A percentile compares a stretch with the other conserved stretches of the same genome.
Evolutionary conservation across 768 basidiomycete species (phyloP).

Genomic region (Hysterangium stoloniferum): DNA sequence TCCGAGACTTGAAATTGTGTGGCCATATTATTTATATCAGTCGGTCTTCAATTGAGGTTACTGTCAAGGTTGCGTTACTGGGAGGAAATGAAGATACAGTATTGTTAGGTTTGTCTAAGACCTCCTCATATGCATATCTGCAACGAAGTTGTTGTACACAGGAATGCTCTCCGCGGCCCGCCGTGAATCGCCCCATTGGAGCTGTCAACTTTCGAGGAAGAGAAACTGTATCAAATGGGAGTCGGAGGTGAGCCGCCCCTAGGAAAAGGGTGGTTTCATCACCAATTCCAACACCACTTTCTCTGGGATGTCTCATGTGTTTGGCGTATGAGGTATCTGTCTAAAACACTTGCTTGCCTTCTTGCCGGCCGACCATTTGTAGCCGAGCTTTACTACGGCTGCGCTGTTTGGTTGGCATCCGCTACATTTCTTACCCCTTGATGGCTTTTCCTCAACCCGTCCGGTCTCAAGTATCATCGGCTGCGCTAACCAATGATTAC

Average conservation of each 20-base stretch:
- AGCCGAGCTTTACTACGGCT: constrained; percentile 71
- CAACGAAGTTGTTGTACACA: constrained; percentile 19
- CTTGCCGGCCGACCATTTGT: constrained; percentile 3
- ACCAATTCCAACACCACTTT: no score
- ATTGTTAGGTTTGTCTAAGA: constrained; percentile 44
- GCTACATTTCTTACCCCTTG: constrained; percentile 68
- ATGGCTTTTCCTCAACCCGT: constrained; percentile 73
- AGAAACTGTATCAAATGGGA: constrained; percentile 53
- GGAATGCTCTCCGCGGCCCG: constrained; percentile 94
- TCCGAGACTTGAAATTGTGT: constrained; percentile 62
- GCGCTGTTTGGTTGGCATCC: constrained; percentile 56
- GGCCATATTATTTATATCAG: constrained; percentile 81
- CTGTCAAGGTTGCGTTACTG: constrained; percentile 72
- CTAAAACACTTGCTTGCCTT: neutral
- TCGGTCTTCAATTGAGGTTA: constrained; percentile 75
- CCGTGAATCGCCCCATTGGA: constrained; percentile 65
- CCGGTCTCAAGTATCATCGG: constrained; percentile 60
- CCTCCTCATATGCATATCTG: constrained; percentile 2
- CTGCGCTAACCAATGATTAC: constrained; percentile 38
- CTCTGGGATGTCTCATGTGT: constrained; percentile 48
- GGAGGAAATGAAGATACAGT: constrained; percentile 53
- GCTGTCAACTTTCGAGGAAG: constrained; percentile 54
- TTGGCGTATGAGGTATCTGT: constrained; percentile 60
- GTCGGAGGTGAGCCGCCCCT: constrained; percentile 35
- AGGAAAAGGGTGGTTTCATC: neutral